Percentiles rank a stretch among this genome's conserved stretches.
Conservation (phyloP, 1,139 yeast species). For the Hansenula lynferdii region DNA sequence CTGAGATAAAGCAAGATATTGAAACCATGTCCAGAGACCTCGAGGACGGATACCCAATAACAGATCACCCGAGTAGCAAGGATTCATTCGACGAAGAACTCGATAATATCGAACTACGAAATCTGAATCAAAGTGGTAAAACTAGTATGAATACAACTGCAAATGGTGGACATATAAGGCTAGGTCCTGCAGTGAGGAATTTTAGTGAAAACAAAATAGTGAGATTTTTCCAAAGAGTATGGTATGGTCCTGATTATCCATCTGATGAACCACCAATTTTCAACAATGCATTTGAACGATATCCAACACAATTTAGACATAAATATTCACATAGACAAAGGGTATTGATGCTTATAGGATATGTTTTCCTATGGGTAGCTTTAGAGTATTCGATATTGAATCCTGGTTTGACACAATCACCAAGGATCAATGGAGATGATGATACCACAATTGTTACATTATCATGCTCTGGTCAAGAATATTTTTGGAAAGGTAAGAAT, state of each 20-base stretch:
- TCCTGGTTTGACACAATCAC: slow-evolving; percentile 25
- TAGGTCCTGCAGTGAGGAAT: not conserved
- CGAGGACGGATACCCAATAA: not conserved
- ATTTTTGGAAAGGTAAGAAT: slow-evolving; percentile 72
- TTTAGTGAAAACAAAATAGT: not conserved
- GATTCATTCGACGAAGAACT: slow-evolving; percentile 2
- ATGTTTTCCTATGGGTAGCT: slow-evolving; percentile 30
- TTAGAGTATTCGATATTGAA: slow-evolving; percentile 17
- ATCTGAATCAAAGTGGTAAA: not conserved
- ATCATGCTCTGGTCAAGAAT: slow-evolving; percentile 38
- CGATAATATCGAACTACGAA: not conserved
- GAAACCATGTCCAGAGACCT: not conserved
- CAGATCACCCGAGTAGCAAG: not conserved
- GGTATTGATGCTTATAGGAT: slow-evolving; percentile 29
- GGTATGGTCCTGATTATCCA: slow-evolving; percentile 52
- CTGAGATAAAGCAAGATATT: too few relatives aligned
- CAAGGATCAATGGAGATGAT: slow-evolving; percentile 19
- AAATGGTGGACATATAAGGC: slow-evolving; percentile 1
- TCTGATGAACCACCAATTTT: slow-evolving; percentile 44
- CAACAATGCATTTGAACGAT: slow-evolving; percentile 30
- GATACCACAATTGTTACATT: slow-evolving; percentile 28
- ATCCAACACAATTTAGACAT: slow-evolving; percentile 37
- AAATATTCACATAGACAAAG: slow-evolving; percentile 29
- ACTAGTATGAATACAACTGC: not conserved
- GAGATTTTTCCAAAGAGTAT: slow-evolving; percentile 21